These are phyloP conservation scores for Sungouiozyma intestinalis DNA, from an alignment of 805 yeast species.

Conservation along the genomic window DNA sequence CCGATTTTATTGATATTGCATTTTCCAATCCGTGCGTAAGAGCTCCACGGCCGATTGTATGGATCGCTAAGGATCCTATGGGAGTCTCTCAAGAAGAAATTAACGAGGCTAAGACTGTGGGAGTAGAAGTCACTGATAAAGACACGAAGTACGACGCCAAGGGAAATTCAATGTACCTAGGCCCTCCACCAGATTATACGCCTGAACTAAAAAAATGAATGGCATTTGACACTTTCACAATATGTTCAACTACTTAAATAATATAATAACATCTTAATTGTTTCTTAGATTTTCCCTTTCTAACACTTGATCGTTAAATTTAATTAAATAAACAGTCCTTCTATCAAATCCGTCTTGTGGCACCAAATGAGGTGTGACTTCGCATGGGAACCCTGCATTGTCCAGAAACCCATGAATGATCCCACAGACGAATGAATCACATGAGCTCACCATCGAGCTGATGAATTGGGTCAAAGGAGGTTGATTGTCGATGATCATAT, in stretches of 20 bases:
- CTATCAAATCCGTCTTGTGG: conserved; percentile 46
- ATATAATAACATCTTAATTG: background rate
- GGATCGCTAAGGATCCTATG: conserved; percentile 61
- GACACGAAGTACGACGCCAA: conserved; percentile 50
- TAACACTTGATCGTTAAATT: conserved; percentile 51
- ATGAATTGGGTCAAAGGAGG: conserved; percentile 63
- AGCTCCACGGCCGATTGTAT: conserved; percentile 41
- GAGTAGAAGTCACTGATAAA: conserved; percentile 45
- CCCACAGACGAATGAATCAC: conserved; percentile 80
- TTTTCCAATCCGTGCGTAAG: conserved; percentile 23
- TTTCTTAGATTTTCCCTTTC: conserved; percentile 43
- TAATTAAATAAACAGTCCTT: conserved; percentile 65
- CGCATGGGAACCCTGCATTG: conserved; percentile 57
- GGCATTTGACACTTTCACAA: background rate
- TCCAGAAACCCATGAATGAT: conserved; percentile 76
- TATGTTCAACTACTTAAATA: background rate
- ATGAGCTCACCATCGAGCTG: conserved; percentile 45
- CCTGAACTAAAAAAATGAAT: conserved; percentile 13
- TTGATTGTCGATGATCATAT: conserved; percentile 70
- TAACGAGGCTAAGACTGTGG: conserved; percentile 41
- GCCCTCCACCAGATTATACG: conserved; percentile 64
- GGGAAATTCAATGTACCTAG: conserved; percentile 42
- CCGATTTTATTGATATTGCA: conserved; percentile 25
- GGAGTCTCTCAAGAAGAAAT: conserved; percentile 57
- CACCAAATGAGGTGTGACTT: conserved; percentile 70